Percentiles rank a stretch among this genome's conserved stretches.
These are phyloP conservation scores for Penicillium aurantiogriseum DNA, from an alignment of 2,329 filamentous ascomycete genomes.

Conservation along the genomic window DNA sequence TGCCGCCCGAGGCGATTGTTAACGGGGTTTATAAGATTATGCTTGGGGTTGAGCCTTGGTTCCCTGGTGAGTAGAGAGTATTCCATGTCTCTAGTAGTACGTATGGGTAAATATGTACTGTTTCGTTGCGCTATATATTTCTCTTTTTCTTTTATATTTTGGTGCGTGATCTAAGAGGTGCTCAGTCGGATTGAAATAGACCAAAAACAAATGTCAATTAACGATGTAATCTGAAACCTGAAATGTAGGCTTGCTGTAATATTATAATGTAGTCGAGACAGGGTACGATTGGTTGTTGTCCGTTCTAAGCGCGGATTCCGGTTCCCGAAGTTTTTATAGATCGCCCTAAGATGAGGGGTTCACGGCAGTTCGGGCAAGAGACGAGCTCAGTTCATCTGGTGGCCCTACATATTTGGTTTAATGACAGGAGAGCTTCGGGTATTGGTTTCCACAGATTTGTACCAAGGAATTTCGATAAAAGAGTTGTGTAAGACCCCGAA, in stretches of 20 bases:
- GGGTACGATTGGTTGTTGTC: neutral
- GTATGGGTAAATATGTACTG: neutral
- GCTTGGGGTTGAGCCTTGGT: conserved; percentile 1
- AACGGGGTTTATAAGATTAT: neutral
- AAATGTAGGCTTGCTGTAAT: neutral
- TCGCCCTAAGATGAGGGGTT: too few species aligned
- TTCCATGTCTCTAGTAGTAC: neutral
- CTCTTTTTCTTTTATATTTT: neutral
- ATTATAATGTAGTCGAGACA: too few species aligned
- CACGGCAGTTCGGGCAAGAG: too few species aligned
- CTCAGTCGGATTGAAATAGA: neutral
- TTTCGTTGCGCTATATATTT: neutral
- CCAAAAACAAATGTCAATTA: neutral
- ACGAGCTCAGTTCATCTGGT: too few species aligned
- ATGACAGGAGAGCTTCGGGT: neutral
- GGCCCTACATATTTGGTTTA: neutral
- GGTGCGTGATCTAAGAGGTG: neutral
- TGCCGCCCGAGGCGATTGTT: neutral
- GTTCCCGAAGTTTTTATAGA: neutral
- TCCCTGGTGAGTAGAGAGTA: neutral
- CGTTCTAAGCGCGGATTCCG: neutral
- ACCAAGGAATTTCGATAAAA: neutral
- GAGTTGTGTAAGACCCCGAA: neutral
- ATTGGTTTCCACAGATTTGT: neutral
- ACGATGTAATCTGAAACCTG: too few species aligned